phyloP scores from a whole-genome alignment of 2,329 filamentous ascomycete species.

The Nothophaeocryptopus gaeumannii region DNA sequence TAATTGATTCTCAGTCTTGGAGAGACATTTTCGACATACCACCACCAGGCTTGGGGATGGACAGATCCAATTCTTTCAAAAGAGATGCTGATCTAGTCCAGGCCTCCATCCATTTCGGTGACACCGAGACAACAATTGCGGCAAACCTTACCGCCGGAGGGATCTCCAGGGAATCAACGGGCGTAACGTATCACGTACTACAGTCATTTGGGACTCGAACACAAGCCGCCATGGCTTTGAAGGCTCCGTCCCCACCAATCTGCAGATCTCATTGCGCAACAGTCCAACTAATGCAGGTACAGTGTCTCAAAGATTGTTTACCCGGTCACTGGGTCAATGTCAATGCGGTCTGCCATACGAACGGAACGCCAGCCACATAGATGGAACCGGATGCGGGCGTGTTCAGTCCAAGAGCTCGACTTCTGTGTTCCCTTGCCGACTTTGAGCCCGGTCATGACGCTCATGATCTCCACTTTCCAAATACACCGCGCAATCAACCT shows the following conservation, averaged over 20 bases:
- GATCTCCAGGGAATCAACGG: slow-evolving; percentile 20
- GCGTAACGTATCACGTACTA: slow-evolving; percentile 26
- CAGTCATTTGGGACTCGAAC: slow-evolving; percentile 18
- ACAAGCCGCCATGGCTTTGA: slow-evolving; percentile 22
- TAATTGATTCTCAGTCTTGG: slow-evolving; percentile 1
- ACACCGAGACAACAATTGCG: slow-evolving; percentile 15
- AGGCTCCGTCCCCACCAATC: slow-evolving; percentile 20
- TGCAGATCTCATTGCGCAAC: slow-evolving; percentile 30
- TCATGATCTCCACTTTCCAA: no score
- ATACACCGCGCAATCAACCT: no score
- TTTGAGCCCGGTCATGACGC: no score
- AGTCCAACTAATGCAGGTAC: slow-evolving; percentile 32
- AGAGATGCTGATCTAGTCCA: slow-evolving; percentile 3
- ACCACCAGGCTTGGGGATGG: no score
- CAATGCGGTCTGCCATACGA: slow-evolving; percentile 4
- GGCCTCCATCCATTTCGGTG: slow-evolving; percentile 19
- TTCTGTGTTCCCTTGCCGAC: no score
- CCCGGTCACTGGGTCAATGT: slow-evolving; percentile 20
- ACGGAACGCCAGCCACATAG: not conserved
- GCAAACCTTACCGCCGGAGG: slow-evolving; percentile 10
- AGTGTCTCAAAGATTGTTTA: slow-evolving; percentile 19
- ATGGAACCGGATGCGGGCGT: not conserved
- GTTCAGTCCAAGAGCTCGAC: no score
- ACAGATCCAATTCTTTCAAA: no score
- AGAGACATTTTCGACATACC: not conserved